Evolutionary conservation across 2,329 filamentous ascomycete genomes (phyloP), one percentile per base, ranked within the genome.

Genomic region (Pseudopyricularia javanii): DNA sequence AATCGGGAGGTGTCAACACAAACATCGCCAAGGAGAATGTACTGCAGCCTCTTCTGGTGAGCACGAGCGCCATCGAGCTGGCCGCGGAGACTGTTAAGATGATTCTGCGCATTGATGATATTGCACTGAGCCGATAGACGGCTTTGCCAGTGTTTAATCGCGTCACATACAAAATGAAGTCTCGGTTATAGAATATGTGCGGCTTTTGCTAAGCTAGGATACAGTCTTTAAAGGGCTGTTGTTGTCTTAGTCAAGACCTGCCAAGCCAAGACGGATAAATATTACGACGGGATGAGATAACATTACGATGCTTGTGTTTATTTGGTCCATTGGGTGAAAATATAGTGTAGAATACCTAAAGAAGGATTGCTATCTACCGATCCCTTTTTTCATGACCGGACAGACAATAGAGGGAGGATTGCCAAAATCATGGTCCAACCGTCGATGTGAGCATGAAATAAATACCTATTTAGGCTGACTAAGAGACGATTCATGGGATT

Each of bases 71-170:
- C 24, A 93, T 98, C 63, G 91, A 98, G 75, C 72, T 98, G 69
- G 93, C 93, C 30, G 91, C 91, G 7, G 93, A 98, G 79, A 98
- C 93, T 56, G 93, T 97, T 62, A 98, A 97, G 82, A 93, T 95
- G 89, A 83, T 83, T 65, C 67, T 83, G 64, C 76, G 80, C 66
- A 83, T 83, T 70, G 80, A 83, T 64, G 80, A 83, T 63, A 83
- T 83, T 69, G 78, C 78, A 49, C 68, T 83, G 66, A 81, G 74
- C 62, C 74, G 80, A 70, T 83, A 78, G 35, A 34, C 24, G 34
- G 37, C 9, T n/a, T 20, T 24, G 12, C 8, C 9, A 43, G 8
- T 12, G 4, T 43, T 43, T 43, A 14, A 43, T 43, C 24, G 37
- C 17, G 37, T 20, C 20, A 22, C 17, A 24, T 43, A 22, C 17